Conservation (phyloP, 2,329 filamentous ascomycete genomes). For the Verticillium tricorpus region DNA sequence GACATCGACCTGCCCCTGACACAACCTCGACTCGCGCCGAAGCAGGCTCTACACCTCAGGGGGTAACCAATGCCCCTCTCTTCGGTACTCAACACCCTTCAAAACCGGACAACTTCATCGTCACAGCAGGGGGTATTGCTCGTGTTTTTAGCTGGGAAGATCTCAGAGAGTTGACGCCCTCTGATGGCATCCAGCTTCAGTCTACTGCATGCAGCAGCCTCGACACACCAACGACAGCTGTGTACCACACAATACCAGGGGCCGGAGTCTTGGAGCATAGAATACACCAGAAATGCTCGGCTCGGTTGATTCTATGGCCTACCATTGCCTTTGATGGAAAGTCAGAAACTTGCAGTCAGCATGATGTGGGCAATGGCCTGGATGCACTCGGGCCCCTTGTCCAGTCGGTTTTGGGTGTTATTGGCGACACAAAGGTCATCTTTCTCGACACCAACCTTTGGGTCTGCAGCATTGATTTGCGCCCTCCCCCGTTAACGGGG, state of each 20-base stretch:
- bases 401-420: slow-evolving; percentile 10
- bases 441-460: slow-evolving; percentile 20
- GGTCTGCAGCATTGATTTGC: slow-evolving; percentile 20
- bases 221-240: neutral
- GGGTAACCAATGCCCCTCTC: neutral
- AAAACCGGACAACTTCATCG: slow-evolving; percentile 8
- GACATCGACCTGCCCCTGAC: neutral
- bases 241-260: slow-evolving; percentile 3
- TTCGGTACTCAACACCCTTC: slow-evolving; percentile 10
- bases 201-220: neutral
- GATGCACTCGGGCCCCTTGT: slow-evolving; percentile 7
- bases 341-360: slow-evolving; percentile 1
- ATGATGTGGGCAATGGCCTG: slow-evolving; percentile 4
- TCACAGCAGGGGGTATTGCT: neutral
- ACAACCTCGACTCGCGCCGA: neutral
- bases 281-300: neutral
- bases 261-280: slow-evolving; percentile 5
- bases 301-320: slow-evolving; percentile 7
- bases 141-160: slow-evolving; percentile 11
- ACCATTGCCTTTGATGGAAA: slow-evolving; percentile 4
- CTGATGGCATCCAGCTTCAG: slow-evolving; percentile 4
- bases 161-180: slow-evolving; percentile 6
- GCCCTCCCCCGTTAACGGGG: neutral
- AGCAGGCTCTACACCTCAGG: neutral
- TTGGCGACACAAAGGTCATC: slow-evolving; percentile 9